Evolutionary conservation across 2,329 filamentous ascomycete species (phyloP).

Genomic region (Sphaerulina musiva): DNA sequence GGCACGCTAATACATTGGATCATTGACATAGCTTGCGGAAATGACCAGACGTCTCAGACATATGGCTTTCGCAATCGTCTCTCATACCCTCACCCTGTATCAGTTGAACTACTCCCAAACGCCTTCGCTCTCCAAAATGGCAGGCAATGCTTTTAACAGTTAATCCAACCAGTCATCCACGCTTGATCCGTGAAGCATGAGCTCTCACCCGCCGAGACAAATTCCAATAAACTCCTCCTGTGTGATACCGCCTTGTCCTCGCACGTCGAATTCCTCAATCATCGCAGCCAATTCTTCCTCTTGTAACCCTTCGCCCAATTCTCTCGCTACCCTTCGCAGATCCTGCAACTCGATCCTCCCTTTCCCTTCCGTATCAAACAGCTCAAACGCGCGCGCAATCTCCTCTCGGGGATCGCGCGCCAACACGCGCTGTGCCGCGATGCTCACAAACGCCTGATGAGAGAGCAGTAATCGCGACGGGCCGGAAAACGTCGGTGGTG

Average conservation of each 20-base stretch:
- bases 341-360: constrained; percentile 86
- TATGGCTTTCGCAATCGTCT: neutral
- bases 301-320: constrained; percentile 85
- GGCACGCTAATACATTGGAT: neutral
- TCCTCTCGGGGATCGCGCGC: constrained; percentile 83
- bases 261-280: constrained; percentile 97
- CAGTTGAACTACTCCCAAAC: neutral
- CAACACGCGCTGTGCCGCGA: constrained; percentile 71
- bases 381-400: constrained; percentile 79
- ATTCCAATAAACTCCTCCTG: constrained; percentile 61
- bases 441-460: constrained; percentile 63
- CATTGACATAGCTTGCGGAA: too few relatives aligned
- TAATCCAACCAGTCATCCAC: neutral
- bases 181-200: neutral
- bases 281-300: constrained; percentile 90
- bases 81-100: neutral
- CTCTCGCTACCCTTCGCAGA: constrained; percentile 76
- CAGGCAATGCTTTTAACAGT: neutral
- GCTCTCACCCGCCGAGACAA: constrained; percentile 44
- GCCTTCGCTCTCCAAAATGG: constrained; percentile 2
- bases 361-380: constrained; percentile 91
- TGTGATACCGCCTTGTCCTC: constrained; percentile 73
- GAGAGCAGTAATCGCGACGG: constrained; percentile 63
- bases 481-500: constrained; percentile 33
- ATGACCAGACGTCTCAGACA: neutral